Base-by-base conservation (phyloP, 176 grass and related monocot species). In the Poa pratensis region DNA sequence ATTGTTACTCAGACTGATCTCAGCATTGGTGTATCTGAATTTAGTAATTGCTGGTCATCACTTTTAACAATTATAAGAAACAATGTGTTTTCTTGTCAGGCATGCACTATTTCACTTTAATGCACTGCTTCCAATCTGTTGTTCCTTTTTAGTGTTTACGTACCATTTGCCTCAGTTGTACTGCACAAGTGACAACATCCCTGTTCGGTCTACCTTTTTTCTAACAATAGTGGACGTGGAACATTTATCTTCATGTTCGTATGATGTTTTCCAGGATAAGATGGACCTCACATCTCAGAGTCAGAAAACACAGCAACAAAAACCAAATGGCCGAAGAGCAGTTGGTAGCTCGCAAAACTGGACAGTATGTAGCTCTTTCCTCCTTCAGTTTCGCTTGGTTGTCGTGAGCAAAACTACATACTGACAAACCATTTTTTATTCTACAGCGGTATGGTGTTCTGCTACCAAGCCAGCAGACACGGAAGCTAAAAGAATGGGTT, bases 401-500 rank as follows among this genome's bases (percentile, higher is more conserved):
- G 5, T 53, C 17, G 22, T 83, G 69, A 80, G 78, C 74, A 83
- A 61, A 73, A 67, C n/a, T 40, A 18, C 66, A 73, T 58, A 40
- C 58, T 80, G 28, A 84, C n/a, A 50, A 83, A 39, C 13, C 75
- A 15, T 74, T 76, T 67, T 59, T 68, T 35, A n/a, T 35, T 75
- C 62, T 79, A 78, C 54, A 90, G 89, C 48, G 84, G 9, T 90
- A 90, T 10, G 89, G 89, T 87, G 89, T 90, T 78, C 80, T 90
- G 39, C 80, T 90, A 80, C 89, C 89, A 59, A 90, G 89, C 80
- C 89, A 90, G 75, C 89, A 90, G 80, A 90, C 89, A 60, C 84
- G 89, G 52, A 90, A 90, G 22, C 89, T 87, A 80, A 90, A 90
- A 65, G 89, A 90, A 80, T 90, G 89, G 89, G 22, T 90, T 90